Evolutionary conservation across 371 early-diverging fungal genomes (phyloP).

Genomic region (Rhizopus arrhizus): DNA sequence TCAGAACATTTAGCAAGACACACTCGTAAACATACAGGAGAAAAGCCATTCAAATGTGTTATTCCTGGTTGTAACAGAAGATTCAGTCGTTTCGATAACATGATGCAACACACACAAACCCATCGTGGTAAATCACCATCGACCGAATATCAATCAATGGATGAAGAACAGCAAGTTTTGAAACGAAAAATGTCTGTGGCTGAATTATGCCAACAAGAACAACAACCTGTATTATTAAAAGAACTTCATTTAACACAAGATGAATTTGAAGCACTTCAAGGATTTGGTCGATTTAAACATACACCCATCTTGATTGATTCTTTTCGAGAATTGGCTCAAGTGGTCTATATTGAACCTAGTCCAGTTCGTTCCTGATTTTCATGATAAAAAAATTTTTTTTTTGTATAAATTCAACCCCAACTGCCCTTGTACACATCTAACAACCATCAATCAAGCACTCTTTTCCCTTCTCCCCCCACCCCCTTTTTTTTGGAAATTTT

Average conservation of each 20-base stretch:
- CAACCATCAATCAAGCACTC: too few species aligned
- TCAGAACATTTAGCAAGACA: slow-evolving; percentile 66
- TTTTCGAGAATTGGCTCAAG: slow-evolving; percentile 34
- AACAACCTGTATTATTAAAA: slow-evolving; percentile 19
- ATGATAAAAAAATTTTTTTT: too few species aligned
- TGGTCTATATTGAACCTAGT: slow-evolving; percentile 31
- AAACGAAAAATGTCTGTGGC: background rate
- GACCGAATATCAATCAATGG: too few species aligned
- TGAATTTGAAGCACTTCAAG: slow-evolving; percentile 53
- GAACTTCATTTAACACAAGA: slow-evolving; percentile 41
- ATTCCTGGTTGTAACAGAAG: slow-evolving; percentile 60
- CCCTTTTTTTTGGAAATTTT: too few species aligned
- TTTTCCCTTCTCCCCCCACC: too few species aligned
- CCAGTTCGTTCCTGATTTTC: slow-evolving; percentile 19
- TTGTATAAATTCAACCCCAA: too few species aligned
- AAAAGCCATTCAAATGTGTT: slow-evolving; percentile 65
- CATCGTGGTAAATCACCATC: slow-evolving; percentile 21
- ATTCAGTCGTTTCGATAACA: slow-evolving; percentile 66
- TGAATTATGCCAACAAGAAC: background rate
- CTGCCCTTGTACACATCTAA: too few species aligned
- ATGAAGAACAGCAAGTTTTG: too few species aligned
- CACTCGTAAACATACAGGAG: slow-evolving; percentile 63
- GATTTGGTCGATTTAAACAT: slow-evolving; percentile 42
- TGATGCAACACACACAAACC: slow-evolving; percentile 68
- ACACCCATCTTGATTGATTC: slow-evolving; percentile 42